phyloP scores from a whole-genome alignment of 2,329 filamentous ascomycete genomes.

The Lomentospora prolificans region DNA sequence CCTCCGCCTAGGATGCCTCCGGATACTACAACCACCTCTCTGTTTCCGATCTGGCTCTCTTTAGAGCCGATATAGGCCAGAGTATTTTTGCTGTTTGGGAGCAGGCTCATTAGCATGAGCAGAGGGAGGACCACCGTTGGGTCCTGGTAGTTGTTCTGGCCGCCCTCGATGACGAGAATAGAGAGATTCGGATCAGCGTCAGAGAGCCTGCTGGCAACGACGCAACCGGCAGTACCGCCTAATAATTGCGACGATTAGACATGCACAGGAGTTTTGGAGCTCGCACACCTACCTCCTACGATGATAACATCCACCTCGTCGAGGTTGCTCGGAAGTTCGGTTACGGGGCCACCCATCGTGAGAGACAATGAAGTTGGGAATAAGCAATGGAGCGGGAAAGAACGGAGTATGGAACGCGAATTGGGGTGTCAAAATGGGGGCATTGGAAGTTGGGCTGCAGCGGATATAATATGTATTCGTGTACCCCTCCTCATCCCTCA shows the following conservation, averaged over 20 bases:
- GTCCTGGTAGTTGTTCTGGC: slow-evolving; percentile 17
- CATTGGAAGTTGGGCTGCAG: too few relatives aligned
- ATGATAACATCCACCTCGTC: slow-evolving; percentile 15
- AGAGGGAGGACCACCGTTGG: slow-evolving; percentile 17
- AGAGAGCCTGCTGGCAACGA: slow-evolving; percentile 18
- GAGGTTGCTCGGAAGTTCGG: slow-evolving; percentile 9
- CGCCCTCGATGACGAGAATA: slow-evolving; percentile 20
- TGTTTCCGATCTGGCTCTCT: slow-evolving; percentile 15
- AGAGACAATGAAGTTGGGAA: too few relatives aligned
- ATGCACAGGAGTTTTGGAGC: background rate
- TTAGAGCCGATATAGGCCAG: slow-evolving; percentile 17
- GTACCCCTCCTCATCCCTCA: too few relatives aligned
- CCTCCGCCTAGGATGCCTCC: slow-evolving; percentile 22
- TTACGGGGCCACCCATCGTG: background rate
- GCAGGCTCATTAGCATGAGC: slow-evolving; percentile 14
- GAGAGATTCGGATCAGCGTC: slow-evolving; percentile 17
- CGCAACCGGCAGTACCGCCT: slow-evolving; percentile 20
- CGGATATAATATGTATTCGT: too few relatives aligned
- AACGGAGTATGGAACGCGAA: too few relatives aligned
- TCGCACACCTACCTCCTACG: slow-evolving; percentile 14
- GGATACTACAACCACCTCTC: slow-evolving; percentile 15
- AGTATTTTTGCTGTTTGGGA: slow-evolving; percentile 13
- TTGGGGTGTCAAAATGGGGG: too few relatives aligned
- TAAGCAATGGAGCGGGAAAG: too few relatives aligned
- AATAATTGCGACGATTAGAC: background rate